phyloP scores from a whole-genome alignment of 257 asterid species.

The Eucommia ulmoides region DNA sequence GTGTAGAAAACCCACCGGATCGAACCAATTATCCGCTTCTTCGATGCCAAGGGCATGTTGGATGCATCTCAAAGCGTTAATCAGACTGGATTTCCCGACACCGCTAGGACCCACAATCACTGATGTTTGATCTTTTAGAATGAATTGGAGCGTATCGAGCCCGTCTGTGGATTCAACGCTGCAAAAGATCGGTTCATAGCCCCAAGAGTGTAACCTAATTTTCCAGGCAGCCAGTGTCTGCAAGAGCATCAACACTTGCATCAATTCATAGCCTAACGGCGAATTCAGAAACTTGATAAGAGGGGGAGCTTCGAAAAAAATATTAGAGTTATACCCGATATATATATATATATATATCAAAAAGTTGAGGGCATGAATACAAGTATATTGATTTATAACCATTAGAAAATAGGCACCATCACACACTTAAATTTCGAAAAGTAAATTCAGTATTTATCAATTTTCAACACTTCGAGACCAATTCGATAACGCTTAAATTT shows the following conservation, averaged over 20 bases:
- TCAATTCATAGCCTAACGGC: no score
- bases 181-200: conserved; percentile 70
- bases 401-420: no score
- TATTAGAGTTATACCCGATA: no score
- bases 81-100: conserved; percentile 93
- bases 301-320: no score
- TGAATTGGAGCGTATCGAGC: conserved; percentile 62
- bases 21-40: conserved; percentile 45
- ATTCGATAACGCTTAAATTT: no score
- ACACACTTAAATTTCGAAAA: no score
- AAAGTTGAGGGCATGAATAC: no score
- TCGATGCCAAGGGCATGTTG: conserved; percentile 21
- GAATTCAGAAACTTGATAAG: no score
- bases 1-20: conserved; percentile 36
- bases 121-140: conserved; percentile 68
- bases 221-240: conserved; percentile 64
- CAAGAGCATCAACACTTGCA: conserved; percentile 15
- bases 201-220: conserved; percentile 76
- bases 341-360: no score
- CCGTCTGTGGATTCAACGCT: conserved; percentile 68
- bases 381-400: no score
- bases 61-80: conserved; percentile 67
- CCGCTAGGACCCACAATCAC: conserved; percentile 96
- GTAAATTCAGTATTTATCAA: no score
- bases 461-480: no score